Evolutionary conservation across 441 rosid species (phyloP).

Genomic region (Daphne laureola): DNA sequence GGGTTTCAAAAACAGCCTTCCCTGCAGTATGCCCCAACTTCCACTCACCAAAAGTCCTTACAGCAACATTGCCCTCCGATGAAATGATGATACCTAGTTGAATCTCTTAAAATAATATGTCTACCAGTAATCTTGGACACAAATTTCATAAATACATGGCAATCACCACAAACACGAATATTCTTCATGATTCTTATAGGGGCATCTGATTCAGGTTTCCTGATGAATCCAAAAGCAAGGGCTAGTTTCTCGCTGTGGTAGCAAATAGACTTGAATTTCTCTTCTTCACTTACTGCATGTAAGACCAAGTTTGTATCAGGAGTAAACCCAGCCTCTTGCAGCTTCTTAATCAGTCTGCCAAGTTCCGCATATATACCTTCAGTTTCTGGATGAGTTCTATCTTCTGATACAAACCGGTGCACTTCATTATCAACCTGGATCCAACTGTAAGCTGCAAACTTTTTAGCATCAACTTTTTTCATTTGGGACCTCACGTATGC

Average conservation of each 20-base stretch:
- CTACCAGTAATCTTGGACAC: conserved; percentile 32
- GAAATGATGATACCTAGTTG: conserved; percentile 61
- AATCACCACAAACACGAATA: conserved; percentile 56
- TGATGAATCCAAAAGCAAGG: conserved; percentile 47
- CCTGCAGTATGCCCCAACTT: neutral
- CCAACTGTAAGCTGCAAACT: conserved; percentile 39
- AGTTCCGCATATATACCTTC: conserved; percentile 37
- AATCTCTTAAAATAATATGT: conserved; percentile 43
- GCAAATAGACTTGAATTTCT: conserved; percentile 43
- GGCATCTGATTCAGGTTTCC: conserved; percentile 25
- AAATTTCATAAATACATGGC: conserved; percentile 56
- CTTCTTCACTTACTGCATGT: conserved; percentile 46
- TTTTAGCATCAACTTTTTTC: conserved; percentile 33
- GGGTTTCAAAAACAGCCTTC: too few relatives aligned
- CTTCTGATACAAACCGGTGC: conserved; percentile 44
- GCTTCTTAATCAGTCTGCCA: conserved; percentile 27
- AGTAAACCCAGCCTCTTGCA: conserved; percentile 37
- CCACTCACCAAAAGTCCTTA: conserved; percentile 43
- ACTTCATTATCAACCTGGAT: conserved; percentile 29
- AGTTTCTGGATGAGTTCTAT: conserved; percentile 44
- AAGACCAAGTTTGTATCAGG: conserved; percentile 41
- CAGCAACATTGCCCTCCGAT: conserved; percentile 53
- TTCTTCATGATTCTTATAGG: conserved; percentile 59
- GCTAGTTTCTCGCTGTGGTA: conserved; percentile 71
- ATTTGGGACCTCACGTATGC: conserved; percentile 34